A percentile compares a stretch with the other conserved stretches of the same genome.
Conservation (phyloP, 257 asterid species). For the Pogostemon cablin region DNA sequence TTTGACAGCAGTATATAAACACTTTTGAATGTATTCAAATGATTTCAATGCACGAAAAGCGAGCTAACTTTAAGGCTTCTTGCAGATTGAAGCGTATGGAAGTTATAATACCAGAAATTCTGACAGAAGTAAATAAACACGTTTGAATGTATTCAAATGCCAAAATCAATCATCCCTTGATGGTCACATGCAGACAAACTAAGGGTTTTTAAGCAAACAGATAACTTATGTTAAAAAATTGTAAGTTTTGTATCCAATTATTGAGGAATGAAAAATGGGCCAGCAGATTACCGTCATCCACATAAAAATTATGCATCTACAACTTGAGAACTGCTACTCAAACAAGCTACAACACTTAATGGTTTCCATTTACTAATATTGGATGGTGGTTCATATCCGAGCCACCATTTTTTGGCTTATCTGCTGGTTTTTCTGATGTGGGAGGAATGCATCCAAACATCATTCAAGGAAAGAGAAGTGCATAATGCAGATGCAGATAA, state of each 20-base stretch:
- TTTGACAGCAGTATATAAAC: background rate
- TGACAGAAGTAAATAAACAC: background rate
- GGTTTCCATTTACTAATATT: background rate
- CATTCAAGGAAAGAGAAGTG: background rate
- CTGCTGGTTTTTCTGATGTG: constrained; percentile 1
- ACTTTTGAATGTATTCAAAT: background rate
- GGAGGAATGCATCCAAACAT: background rate
- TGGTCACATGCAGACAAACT: constrained; percentile 24
- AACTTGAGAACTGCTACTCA: constrained; percentile 7
- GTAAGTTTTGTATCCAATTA: background rate
- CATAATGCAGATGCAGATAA: background rate
- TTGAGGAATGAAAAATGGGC: constrained; percentile 11
- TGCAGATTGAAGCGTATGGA: constrained; percentile 22
- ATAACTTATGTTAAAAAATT: constrained; percentile 10
- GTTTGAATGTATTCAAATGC: background rate
- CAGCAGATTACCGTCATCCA: constrained; percentile 2
- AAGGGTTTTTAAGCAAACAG: constrained; percentile 5
- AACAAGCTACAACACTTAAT: background rate
- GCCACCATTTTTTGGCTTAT: background rate
- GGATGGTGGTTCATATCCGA: background rate
- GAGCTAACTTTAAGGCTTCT: background rate
- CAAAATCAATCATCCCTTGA: background rate
- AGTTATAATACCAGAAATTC: constrained; percentile 10
- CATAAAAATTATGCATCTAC: constrained; percentile 12
- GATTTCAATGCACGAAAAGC: constrained; percentile 7